Base-by-base conservation (phyloP, 805 yeast genomes). In the Kluyveromyces lactis region DNA sequence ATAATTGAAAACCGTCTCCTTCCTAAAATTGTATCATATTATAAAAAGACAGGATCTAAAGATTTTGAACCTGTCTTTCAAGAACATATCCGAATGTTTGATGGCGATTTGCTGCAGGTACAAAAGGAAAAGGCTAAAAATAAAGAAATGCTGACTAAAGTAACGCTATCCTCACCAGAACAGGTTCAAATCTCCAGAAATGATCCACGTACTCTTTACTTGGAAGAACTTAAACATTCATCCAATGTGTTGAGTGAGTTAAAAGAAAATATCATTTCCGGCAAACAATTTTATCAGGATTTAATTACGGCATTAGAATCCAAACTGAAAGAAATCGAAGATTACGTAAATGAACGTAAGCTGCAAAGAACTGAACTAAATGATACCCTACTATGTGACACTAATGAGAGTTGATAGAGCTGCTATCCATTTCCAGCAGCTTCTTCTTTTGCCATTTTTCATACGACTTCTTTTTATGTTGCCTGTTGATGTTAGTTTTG, bases 261-360 rank as follows among this genome's bases (percentile, higher is more conserved):
- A 2, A 57, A 70, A 13, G 63, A 68, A 4, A 81, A 84, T 52
- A 55, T 86, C 19, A 70, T 70, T 23, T 83, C 81, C 49, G 96
- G 95, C 0, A 50, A 73, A 0, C 69, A 70, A 39, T 87, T 87
- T 53, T 89, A 89, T 62, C 68, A 68, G 28, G 81, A 79, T 39
- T 73, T 85, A 44, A 61, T 70, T 23, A 57, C 12, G n/a, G 29
- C 27, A 13, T 12, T 34, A 2, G 61, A 64, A 21, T 58, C 49
- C 2, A 69, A 78, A 16, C 51, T 71, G 30, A 58, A 60, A 11
- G 75, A 72, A 30, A 69, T 80, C 45, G 76, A 73, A 44, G 61
- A 63, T 12, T 81, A 64, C 53, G 71, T 75, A n/a, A 61, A 68
- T 23, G 52, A 60, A 11, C 59, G 86, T 34, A 17, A 72, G 69